Conservation (phyloP, 352 stramenopile genomes). For the Phytophthora vignae region DNA sequence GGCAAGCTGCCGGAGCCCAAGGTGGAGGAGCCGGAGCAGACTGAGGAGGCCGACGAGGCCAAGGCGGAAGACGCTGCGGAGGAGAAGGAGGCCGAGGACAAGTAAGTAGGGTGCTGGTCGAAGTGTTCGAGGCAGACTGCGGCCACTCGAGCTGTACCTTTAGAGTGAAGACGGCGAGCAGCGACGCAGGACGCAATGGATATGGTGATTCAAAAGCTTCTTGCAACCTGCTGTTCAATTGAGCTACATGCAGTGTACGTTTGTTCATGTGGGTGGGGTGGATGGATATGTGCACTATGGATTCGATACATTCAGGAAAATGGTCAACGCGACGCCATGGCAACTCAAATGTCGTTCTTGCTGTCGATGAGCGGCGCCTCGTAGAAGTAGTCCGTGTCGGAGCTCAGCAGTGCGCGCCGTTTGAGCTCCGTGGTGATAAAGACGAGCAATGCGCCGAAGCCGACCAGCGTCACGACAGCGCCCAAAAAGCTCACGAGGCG, state of each 20-base stretch:
- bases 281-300: constrained; percentile 13
- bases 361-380: constrained; percentile 72
- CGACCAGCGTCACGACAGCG: constrained; percentile 67
- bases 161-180: constrained; percentile 32
- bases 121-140: constrained; percentile 1
- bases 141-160: constrained; percentile 2
- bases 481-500: constrained; percentile 73
- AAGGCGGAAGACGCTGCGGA: constrained; percentile 15
- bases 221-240: constrained; percentile 8
- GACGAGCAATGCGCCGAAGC: constrained; percentile 51
- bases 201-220: constrained; percentile 33
- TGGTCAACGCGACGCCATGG: not conserved
- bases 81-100: constrained; percentile 28
- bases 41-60: constrained; percentile 10
- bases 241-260: constrained; percentile 9
- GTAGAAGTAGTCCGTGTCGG: constrained; percentile 64
- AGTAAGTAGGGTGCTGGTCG: constrained; percentile 33
- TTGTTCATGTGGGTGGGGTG: not conserved
- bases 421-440: constrained; percentile 50
- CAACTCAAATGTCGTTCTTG: constrained; percentile 47
- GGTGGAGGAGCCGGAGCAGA: constrained; percentile 30
- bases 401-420: constrained; percentile 42
- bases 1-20: constrained; percentile 35
- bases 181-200: constrained; percentile 25
- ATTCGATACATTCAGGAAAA: constrained; percentile 18